Base-by-base conservation (phyloP, 2,329 filamentous ascomycete genomes). In the Microsporum ferrugineum region DNA sequence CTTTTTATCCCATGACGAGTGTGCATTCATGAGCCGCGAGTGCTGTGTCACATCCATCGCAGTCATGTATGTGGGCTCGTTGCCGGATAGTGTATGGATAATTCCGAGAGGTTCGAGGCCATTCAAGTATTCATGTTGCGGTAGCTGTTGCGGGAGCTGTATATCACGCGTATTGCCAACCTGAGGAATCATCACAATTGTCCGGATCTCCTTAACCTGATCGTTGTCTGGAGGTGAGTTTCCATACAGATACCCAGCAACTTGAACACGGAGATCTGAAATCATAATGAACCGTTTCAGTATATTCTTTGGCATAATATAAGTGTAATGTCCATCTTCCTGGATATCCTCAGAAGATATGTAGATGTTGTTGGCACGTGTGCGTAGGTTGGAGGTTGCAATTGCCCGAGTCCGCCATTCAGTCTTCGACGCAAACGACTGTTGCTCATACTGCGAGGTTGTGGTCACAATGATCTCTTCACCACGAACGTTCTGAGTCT, bases 231-330 rank as follows among this genome's bases (percentile, higher is more conserved):
- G 87, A 2, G 94, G 91, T 0, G 92, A 96, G 55, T 85, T 85
- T 66, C 94, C 94, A 72, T 99, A 99, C 0, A 99, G 82, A 73
- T 96, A 99, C 0, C 91, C 94, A 14, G 92, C 91, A 57, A 99
- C 91, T 75, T 99, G 94, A 12, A 97, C 91, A 56, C 95, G 88
- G 61, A 99, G 83, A 78, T 99, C 94, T 55, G 94, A 88, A 71
- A 99, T 95, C 29, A 89, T 94, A 77, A 99, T 97, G 80, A 99
- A 99, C 66, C 90, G 89, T 82, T 96, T 96, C 69, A 99, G 82
- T 57, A 99, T 87, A 73, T 99, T 99, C 83, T 97, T 99, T 0
- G 94, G 94, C 89, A 99, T 96, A 69, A 99, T 89, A 70, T 97
- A 99, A 0, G 92, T 99, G 71, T 89, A 88, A 69, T 86, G 82